Evolutionary conservation across 129 eudicot species (phyloP), one percentile per base, ranked within the genome.

Genomic region (Silybum marianum): DNA sequence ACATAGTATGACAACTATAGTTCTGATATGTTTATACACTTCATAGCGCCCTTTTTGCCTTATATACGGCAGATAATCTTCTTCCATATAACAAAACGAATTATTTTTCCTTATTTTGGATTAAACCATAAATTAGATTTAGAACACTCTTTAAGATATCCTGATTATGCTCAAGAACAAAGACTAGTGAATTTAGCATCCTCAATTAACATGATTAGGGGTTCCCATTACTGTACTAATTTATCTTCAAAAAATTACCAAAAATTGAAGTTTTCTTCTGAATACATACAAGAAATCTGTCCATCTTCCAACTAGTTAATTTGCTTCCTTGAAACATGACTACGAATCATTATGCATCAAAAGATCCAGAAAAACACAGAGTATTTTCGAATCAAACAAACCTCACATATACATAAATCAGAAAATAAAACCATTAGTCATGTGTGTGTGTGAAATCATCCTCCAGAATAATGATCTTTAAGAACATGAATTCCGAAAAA

Each of bases 401-500:
- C 51, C 22, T 32, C 22, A 67, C 65, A 36, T 67, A 78, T 25
- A 67, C 8, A 42, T 24, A 66, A 23, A 65, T 65, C 81, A 40
- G 38, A 19, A 40, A 63, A 36, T 22, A 23, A 0, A 8, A 60
- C 34, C 75, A 32, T 22, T 22, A n/a, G 69, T 71, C 51, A 71
- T 80, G 42, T 39, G 58, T 58, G 32, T 72, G 26, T 30, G 30
- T 14, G 26, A 12, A 58, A 54, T 60, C 72, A 58, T 22, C 75
- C 75, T 72, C 40, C 44, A 62, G 19, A 72, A 9, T 28, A 63
- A 38, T 16, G 73, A 74, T 74, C 51, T 48, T 48, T 46, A 9
- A 28, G 75, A 48, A 70, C 51, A 82, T 46, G 23, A 46, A 67
- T 16, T 68, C 65, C 40, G 4, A 25, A 44, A 28, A 73, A 82